Evolutionary conservation across 2,329 filamentous ascomycete species (phyloP).

Genomic region (Grosmannia huntii): DNA sequence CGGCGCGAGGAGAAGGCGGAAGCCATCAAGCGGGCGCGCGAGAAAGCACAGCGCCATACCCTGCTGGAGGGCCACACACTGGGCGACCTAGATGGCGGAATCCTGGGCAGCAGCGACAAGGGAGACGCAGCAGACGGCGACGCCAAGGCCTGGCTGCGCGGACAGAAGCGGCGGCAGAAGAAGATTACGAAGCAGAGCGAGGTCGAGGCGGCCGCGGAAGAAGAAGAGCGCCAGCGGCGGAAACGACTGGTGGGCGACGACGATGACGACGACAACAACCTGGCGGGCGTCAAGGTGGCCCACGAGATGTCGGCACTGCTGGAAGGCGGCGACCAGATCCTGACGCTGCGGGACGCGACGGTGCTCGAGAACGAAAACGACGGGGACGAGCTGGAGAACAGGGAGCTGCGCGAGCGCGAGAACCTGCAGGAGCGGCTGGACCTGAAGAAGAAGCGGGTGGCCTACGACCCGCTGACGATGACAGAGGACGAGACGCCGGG

Average conservation of each 20-base stretch:
- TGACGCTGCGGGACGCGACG: conserved; percentile 88
- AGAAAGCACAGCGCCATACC: conserved; percentile 63
- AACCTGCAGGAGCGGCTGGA: conserved; percentile 64
- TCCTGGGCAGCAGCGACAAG: conserved; percentile 29
- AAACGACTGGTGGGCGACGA: conserved; percentile 22
- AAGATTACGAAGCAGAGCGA: conserved; percentile 76
- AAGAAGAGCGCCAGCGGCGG: not conserved
- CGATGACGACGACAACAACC: conserved; percentile 71
- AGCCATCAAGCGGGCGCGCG: conserved; percentile 75
- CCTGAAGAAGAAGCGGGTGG: conserved; percentile 78
- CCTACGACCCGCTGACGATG: conserved; percentile 56
- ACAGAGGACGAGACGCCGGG: conserved; percentile 56
- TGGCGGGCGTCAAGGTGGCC: conserved; percentile 82
- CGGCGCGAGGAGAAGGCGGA: conserved; percentile 70
- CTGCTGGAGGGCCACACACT: conserved; percentile 73
- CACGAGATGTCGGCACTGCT: conserved; percentile 76
- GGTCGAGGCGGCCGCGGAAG: conserved; percentile 58
- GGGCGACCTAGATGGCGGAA: conserved; percentile 58
- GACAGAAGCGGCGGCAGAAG: conserved; percentile 87
- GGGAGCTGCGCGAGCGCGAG: conserved; percentile 59
- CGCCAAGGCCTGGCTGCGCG: conserved; percentile 75
- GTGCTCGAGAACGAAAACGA: conserved; percentile 75
- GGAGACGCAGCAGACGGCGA: conserved; percentile 42
- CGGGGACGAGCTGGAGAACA: conserved; percentile 79
- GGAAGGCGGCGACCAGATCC: conserved; percentile 72